Evolutionary conservation across 2,329 filamentous ascomycete genomes (phyloP), one percentile per base, ranked within the genome.

Genomic region (Penicillium sp.): DNA sequence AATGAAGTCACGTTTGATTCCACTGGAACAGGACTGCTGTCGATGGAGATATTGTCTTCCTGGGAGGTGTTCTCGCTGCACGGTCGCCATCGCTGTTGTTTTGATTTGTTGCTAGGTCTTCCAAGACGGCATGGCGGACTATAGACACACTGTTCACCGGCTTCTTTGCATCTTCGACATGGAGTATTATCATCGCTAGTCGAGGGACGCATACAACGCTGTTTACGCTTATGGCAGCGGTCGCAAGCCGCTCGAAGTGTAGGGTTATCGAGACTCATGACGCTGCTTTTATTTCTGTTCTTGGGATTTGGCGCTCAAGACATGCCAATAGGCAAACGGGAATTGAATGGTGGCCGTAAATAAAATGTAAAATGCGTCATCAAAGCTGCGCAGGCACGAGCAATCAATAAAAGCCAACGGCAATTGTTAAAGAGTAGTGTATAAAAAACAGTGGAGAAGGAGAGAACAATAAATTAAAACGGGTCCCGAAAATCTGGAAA

Each of bases 181-280:
- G 45, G 33, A 12, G 42, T 28, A 24, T 48, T 48, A 18, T 55
- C 52, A n/a, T 43, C 47, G 12, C 28, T 14, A 9, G 43, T 18
- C 14, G 46, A 40, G 5, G 18, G n/a, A 21, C 52, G 52, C 20
- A 47, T 42, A 33, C 52, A 55, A 30, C 52, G 52, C 46, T 55
- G 52, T 33, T 55, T 55, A 20, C 52, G 45, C 46, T 55, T 55
- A 35, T 55, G 52, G 33, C 52, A 55, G 24, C 52, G 52, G 28
- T 55, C 52, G 33, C 52, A 55, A 23, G 52, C 52, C 24, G 38
- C 26, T 23, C 52, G 46, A 18, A 55, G 16, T n/a, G 26, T 5
- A 23, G 33, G 47, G 26, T 8, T 9, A 21, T 48, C 47, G 28
- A 14, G 28, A 16, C 21, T 8, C 47, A 48, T 48, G 23, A 14